These are phyloP conservation scores for Colletotrichum tamarilloi DNA, from an alignment of 2,329 filamentous ascomycete species.

Conservation along the genomic window DNA sequence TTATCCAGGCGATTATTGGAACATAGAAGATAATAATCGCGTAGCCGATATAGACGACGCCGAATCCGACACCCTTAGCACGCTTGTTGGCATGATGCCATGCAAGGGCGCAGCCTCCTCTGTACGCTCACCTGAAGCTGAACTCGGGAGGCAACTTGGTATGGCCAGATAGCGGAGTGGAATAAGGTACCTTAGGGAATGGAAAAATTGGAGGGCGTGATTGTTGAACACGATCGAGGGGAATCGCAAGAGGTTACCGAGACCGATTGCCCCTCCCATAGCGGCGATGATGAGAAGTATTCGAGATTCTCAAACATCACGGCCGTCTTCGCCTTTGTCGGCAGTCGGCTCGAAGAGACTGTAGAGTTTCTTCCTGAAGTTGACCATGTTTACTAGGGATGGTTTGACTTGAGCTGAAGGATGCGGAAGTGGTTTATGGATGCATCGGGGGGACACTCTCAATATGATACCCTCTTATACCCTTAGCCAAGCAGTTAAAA, in stretches of 20 bases:
- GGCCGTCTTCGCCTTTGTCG: constrained; percentile 40
- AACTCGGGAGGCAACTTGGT: constrained; percentile 64
- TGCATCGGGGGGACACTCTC: no score
- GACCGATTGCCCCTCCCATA: constrained; percentile 64
- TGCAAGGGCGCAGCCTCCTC: constrained; percentile 61
- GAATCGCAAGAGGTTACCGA: constrained; percentile 66
- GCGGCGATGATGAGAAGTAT: constrained; percentile 60
- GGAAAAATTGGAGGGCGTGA: constrained; percentile 65
- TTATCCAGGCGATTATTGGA: constrained; percentile 65
- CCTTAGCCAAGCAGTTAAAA: background rate
- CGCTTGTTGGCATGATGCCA: constrained; percentile 60
- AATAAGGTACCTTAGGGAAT: constrained; percentile 59
- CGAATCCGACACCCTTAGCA: constrained; percentile 62
- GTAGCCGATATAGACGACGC: constrained; percentile 60
- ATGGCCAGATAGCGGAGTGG: constrained; percentile 64
- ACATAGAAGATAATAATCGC: constrained; percentile 65
- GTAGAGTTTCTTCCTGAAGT: constrained; percentile 27
- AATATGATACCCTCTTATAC: background rate
- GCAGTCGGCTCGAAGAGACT: constrained; percentile 38
- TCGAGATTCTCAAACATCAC: constrained; percentile 59
- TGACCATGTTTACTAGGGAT: background rate
- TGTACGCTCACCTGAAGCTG: constrained; percentile 74
- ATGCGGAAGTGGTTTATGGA: background rate
- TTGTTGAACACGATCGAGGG: constrained; percentile 68
- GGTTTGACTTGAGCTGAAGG: no score